Evolutionary conservation across 2,329 filamentous ascomycete genomes (phyloP), one percentile per base, ranked within the genome.

Genomic region (Alternaria brassicae): DNA sequence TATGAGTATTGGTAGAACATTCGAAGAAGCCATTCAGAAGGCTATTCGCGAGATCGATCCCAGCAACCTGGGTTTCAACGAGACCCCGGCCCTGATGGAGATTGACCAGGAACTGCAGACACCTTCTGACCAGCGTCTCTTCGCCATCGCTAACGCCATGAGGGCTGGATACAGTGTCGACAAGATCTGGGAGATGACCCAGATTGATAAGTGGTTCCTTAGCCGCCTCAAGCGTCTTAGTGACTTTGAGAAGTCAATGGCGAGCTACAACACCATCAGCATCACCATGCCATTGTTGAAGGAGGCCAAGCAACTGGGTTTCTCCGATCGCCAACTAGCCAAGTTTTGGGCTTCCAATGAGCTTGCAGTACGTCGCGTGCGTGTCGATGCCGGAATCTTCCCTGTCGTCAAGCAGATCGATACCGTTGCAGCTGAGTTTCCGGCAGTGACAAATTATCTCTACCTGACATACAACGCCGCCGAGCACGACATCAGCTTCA

Each of bases 141-240:
- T 99, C 73, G 95, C 95, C 58, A 96, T 99, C 71, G 95, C 95
- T 68, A 98, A 99, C 73, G 95, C 95, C 40, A 98, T 99, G 94
- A 88, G 93, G 76, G 84, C 90, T 57, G 95, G 94, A 30, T 99
- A 98, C 81, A 90, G 88, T 4, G 93, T 98, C 34, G 91, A 98
- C 75, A 95, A 96, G 81, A 97, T 99, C 76, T 97, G 93, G 93
- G 91, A 97, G 78, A 85, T 98, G 83, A 99, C 95, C 73, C 93
- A 94, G 82, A 99, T 99, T 71, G 95, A 98, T 82, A 97, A 96
- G 80, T 99, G 95, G 95, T 99, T 98, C 84, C 82, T 99, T 67
- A 89, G 87, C 80, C 93, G 92, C 78, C 88, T 99, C 58, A 96
- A 96, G 86, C 89, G 90, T 27, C 83, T 99, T 9, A 96, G 89